phyloP scores from a whole-genome alignment of 768 basidiomycete genomes.

The Serendipita sp. region DNA sequence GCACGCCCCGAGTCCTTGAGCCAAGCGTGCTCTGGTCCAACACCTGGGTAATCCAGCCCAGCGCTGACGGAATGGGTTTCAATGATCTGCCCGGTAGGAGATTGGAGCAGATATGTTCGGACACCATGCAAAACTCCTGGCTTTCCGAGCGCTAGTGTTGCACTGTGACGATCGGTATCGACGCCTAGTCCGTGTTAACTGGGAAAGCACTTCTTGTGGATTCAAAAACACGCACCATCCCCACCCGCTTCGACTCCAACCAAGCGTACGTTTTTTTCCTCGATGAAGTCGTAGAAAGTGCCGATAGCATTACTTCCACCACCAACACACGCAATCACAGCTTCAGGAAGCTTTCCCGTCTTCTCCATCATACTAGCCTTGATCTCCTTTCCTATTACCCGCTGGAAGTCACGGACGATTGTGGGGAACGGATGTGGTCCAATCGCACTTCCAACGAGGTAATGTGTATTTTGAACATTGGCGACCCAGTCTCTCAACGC shows the following conservation, averaged over 20 bases:
- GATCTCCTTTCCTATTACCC: constrained; percentile 88
- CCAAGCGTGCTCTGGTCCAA: constrained; percentile 97
- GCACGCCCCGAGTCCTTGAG: constrained; percentile 88
- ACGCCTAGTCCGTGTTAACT: constrained; percentile 31
- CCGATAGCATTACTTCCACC: constrained; percentile 97
- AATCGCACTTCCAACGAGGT: constrained; percentile 91
- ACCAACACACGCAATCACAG: constrained; percentile 90
- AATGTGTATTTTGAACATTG: constrained; percentile 84
- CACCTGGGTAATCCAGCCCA: constrained; percentile 90
- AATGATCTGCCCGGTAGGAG: constrained; percentile 75
- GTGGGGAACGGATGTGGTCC: constrained; percentile 99
- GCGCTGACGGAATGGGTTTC: constrained; percentile 97
- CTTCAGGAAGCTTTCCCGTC: constrained; percentile 80
- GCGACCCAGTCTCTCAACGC: constrained; percentile 99
- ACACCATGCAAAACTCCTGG: constrained; percentile 95
- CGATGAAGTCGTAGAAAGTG: constrained; percentile 92
- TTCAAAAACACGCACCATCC: constrained; percentile 47
- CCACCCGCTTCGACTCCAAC: constrained; percentile 96
- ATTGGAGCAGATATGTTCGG: constrained; percentile 87
- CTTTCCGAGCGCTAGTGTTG: constrained; percentile 78
- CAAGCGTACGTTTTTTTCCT: constrained; percentile 67
- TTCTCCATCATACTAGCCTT: constrained; percentile 61
- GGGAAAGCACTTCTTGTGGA: not conserved
- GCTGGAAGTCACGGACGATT: constrained; percentile 95
- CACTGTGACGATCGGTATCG: constrained; percentile 76